Evolutionary conservation across 2,329 filamentous ascomycete genomes (phyloP), one percentile per base, ranked within the genome.

Genomic region (Lachnellula arida): DNA sequence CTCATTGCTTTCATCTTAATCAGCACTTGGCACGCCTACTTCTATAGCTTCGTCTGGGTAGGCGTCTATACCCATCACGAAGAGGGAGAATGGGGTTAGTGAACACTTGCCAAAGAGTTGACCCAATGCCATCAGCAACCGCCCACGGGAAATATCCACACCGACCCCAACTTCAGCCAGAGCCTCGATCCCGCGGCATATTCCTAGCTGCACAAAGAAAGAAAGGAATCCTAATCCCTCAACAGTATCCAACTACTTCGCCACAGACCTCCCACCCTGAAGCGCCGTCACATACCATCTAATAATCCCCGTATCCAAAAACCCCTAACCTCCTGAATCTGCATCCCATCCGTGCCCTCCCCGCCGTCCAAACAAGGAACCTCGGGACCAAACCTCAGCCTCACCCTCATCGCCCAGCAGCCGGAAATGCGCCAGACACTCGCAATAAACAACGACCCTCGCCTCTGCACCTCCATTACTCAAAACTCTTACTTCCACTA

Each of bases 301-400:
- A 32, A 58, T 19, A 46, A 60, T 53, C 11, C 55, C 57, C 6
- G 57, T 62, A 49, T 63, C 58, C 56, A 63, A 35, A 60, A 63
- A 3, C 57, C 37, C 39, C 51, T 59, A n/a, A 23, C 23, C 12
- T 57, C 56, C 43, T 54, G 25, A 22, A 62, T 52, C 37, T 52
- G 37, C 47, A 52, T 35, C 11, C 60, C 56, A 34, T 57, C 47
- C 3, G 51, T 58, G 25, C 55, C 56, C 15, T 49, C 43, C 35
- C 56, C 19, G 56, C 34, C 25, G 56, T 56, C 55, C 51, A 49
- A 12, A 59, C 53, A 35, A 53, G 56, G 37, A 63, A 58, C 25
- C 55, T 55, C 7, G 60, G 58, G 14, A 46, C 53, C 17, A 52
- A 34, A 63, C 49, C 48, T 59, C 58, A 11, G 50, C 28, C 37